Conservation (phyloP, 2,329 filamentous ascomycete species). For the Arthrinium puccinioides region DNA sequence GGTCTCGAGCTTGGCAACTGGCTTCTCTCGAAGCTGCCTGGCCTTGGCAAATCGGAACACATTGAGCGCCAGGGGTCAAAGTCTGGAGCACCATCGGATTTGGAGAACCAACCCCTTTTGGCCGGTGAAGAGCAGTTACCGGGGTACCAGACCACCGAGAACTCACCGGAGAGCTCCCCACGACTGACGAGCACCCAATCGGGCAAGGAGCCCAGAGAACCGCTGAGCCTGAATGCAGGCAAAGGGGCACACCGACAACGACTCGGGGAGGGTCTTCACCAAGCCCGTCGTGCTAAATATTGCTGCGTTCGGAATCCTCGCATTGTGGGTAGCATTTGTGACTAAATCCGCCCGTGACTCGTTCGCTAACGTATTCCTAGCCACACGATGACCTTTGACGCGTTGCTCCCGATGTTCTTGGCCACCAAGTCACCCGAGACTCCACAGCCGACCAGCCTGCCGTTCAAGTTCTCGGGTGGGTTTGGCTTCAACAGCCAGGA, state of each 20-base stretch:
- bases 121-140: constrained; percentile 56
- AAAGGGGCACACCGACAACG: neutral
- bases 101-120: constrained; percentile 56
- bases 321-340: constrained; percentile 77
- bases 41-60: constrained; percentile 14
- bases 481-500: constrained; percentile 76
- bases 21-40: constrained; percentile 44
- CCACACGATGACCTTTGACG: constrained; percentile 95
- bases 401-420: constrained; percentile 86
- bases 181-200: constrained; percentile 22
- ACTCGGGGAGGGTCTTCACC: constrained; percentile 60
- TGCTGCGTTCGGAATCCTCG: constrained; percentile 81
- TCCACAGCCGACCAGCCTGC: constrained; percentile 51
- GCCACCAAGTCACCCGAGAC: constrained; percentile 52
- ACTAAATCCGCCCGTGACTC: constrained; percentile 1
- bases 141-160: constrained; percentile 58
- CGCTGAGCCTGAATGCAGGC: constrained; percentile 24
- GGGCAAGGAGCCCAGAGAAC: constrained; percentile 26
- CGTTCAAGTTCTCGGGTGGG: constrained; percentile 84
- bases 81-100: too few relatives aligned
- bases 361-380: constrained; percentile 34
- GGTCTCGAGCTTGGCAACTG: constrained; percentile 72
- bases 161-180: constrained; percentile 39
- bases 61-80: constrained; percentile 25
- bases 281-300: constrained; percentile 82